Percentiles rank a stretch among this genome's conserved stretches.
These are phyloP conservation scores for Colletotrichum sublineola DNA, from an alignment of 2,329 filamentous ascomycete species.

Conservation along the genomic window DNA sequence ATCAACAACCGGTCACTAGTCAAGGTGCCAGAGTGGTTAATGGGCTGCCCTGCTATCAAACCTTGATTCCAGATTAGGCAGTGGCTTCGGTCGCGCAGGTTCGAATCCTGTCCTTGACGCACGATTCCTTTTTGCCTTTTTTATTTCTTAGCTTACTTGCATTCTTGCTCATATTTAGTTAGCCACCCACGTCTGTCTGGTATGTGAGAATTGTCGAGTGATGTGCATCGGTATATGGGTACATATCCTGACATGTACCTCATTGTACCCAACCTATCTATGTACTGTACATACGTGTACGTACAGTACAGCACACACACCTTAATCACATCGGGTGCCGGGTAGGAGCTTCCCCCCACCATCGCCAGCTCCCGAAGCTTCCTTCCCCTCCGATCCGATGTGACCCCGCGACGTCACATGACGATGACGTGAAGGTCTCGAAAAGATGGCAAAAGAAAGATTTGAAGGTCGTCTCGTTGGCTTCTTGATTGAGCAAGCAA, in stretches of 20 bases:
- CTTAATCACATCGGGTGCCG: background rate
- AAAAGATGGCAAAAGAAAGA: background rate
- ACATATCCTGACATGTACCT: too few relatives aligned
- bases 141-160: background rate
- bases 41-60: constrained; percentile 31
- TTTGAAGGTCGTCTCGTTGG: background rate
- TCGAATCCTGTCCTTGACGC: constrained; percentile 31
- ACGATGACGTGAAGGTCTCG: constrained; percentile 35
- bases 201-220: too few relatives aligned
- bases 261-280: too few relatives aligned
- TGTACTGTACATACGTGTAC: too few relatives aligned
- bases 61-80: constrained; percentile 23
- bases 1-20: constrained; percentile 1
- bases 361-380: constrained; percentile 27
- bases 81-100: constrained; percentile 32
- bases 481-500: background rate
- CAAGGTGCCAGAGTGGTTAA: constrained; percentile 33
- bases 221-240: too few relatives aligned
- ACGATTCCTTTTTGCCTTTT: too few relatives aligned
- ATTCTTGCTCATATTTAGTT: background rate
- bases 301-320: too few relatives aligned
- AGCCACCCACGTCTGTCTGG: too few relatives aligned
- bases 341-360: constrained; percentile 14
- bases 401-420: constrained; percentile 41
- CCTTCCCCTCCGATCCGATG: constrained; percentile 26